Base-by-base conservation (phyloP, 2,329 filamentous ascomycete species). In the Sclerotinia trifoliorum region DNA sequence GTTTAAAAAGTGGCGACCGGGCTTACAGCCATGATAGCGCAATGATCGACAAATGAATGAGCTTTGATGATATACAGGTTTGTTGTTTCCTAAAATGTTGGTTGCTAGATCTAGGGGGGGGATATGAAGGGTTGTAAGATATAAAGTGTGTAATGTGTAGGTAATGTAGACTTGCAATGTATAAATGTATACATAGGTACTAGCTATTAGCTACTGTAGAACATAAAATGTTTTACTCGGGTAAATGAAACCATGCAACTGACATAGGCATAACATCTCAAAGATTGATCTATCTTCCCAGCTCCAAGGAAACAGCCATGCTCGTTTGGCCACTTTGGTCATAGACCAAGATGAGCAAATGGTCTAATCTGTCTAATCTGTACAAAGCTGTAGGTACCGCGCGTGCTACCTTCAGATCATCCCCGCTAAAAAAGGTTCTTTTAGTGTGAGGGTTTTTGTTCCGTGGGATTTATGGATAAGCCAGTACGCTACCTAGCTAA, bases 331-430 rank as follows among this genome's bases (percentile, higher is more conserved):
- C 39, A 19, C 24, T 32, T 60, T 32, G 17, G 17, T 32, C 11
- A 60, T 46, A 48, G 57, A 42, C 57, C 24, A 60, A 60, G 42
- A 5, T 42, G 39, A 46, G 24, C 56, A 39, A 19, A 48, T 44
- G 5, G 52, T 55, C 19, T 35, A 32, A 35, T 32, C 54, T 56
- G 54, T 56, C 39, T 42, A 56, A 29, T 32, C 51, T 48, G 44
- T 48, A 21, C 44, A 48, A 15, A 39, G 11, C 52, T 55, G 57
- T 61, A 61, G 57, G 57, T 61, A 61, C 57, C 56, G 56, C 46
- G 56, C 24, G 56, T 44, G 56, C 24, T 39, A 21, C 57, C 39
- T 44, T 42, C 39, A 58, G 56, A 60, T 60, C 56, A 60, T 46
- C 56, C 56, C 39, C 56, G 24, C 39, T 42, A 46, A 46, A 35